These are phyloP conservation scores for Lipomyces kockii DNA, from an alignment of 805 yeast species.

Conservation along the genomic window DNA sequence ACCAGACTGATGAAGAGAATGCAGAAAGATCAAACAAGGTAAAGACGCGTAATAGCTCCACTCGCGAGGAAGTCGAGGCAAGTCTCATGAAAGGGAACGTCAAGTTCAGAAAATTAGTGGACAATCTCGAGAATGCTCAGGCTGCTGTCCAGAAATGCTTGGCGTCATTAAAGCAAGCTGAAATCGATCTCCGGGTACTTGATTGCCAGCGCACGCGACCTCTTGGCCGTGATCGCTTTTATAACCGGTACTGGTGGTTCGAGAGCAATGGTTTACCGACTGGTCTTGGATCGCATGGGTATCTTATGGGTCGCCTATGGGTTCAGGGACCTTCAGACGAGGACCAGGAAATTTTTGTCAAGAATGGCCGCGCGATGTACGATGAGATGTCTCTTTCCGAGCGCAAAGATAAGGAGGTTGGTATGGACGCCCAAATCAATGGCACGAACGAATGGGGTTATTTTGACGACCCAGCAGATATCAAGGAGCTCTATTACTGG, in stretches of 20 bases:
- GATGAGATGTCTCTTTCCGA: slow-evolving; percentile 30
- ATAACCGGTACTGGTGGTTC: slow-evolving; percentile 94
- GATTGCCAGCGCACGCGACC: slow-evolving; percentile 78
- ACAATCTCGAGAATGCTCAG: slow-evolving; percentile 41
- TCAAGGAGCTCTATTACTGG: slow-evolving; percentile 64
- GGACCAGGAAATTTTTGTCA: slow-evolving; percentile 48
- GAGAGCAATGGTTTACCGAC: slow-evolving; percentile 73
- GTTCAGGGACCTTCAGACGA: slow-evolving; percentile 82
- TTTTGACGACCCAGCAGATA: slow-evolving; percentile 63
- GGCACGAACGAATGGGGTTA: slow-evolving; percentile 67
- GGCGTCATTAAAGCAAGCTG: slow-evolving; percentile 57
- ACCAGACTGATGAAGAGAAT: slow-evolving; percentile 23
- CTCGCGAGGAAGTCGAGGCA: slow-evolving; percentile 36
- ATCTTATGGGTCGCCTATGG: slow-evolving; percentile 84
- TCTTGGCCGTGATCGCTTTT: slow-evolving; percentile 82
- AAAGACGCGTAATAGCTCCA: slow-evolving; percentile 41
- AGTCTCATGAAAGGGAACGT: slow-evolving; percentile 43
- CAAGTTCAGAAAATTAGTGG: slow-evolving; percentile 47
- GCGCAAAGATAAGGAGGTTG: slow-evolving; percentile 26
- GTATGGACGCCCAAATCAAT: slow-evolving; percentile 57
- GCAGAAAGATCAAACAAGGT: slow-evolving; percentile 2
- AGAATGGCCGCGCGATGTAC: slow-evolving; percentile 37
- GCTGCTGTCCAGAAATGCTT: slow-evolving; percentile 54
- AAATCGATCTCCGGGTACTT: slow-evolving; percentile 54
- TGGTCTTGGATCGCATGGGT: slow-evolving; percentile 53